A percentile compares a stretch with the other conserved stretches of the same genome.
Conservation (phyloP, 129 eudicot species). For the Chrysanthemum lavandulifolium region DNA sequence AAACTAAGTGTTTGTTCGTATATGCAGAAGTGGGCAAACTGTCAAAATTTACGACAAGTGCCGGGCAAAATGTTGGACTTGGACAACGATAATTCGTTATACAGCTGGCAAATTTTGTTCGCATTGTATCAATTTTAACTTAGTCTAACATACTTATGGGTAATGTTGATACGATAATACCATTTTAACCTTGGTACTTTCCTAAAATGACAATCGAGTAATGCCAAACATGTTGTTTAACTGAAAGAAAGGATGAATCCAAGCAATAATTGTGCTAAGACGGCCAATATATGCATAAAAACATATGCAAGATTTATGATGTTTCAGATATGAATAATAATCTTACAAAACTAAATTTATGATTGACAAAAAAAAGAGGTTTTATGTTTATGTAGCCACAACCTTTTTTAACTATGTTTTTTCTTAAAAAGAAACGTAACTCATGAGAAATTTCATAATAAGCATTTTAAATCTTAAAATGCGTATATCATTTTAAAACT, state of each 20-base stretch:
- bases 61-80: conserved; percentile 1
- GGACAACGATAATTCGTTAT: conserved; percentile 12
- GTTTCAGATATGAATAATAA: too few relatives aligned
- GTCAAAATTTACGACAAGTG: conserved; percentile 27
- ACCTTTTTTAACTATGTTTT: too few relatives aligned
- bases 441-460: too few relatives aligned
- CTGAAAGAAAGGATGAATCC: background rate
- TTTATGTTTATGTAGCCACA: too few relatives aligned
- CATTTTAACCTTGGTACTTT: conserved; percentile 20
- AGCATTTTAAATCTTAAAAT: too few relatives aligned
- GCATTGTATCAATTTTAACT: conserved; percentile 9
- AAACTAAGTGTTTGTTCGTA: conserved; percentile 6
- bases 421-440: too few relatives aligned
- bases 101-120: conserved; percentile 11
- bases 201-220: conserved; percentile 18
- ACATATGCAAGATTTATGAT: too few relatives aligned
- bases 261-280: conserved; percentile 21
- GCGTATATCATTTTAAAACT: too few relatives aligned
- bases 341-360: too few relatives aligned
- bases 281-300: conserved; percentile 7
- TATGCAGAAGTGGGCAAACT: conserved; percentile 18
- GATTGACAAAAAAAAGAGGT: too few relatives aligned
- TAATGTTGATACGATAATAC: conserved; percentile 8
- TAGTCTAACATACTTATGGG: conserved; percentile 1
- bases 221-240: conserved; percentile 4